Base-by-base conservation (phyloP, 176 grass and related monocot species). In the Chloris gayana region DNA sequence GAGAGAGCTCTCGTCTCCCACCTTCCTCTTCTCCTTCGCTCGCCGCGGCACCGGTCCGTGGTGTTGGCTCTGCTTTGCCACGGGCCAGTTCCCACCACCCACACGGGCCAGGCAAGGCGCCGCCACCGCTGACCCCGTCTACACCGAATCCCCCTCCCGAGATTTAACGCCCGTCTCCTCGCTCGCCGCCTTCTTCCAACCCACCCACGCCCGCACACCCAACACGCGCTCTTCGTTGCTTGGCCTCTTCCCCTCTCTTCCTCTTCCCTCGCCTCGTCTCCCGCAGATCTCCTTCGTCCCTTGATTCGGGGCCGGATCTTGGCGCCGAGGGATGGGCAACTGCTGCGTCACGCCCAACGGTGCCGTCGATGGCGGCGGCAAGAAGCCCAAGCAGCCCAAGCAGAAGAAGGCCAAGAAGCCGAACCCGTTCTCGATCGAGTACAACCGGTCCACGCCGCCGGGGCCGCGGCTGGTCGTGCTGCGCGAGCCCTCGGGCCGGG, bases 381-480 rank as follows among this genome's bases (percentile, higher is more conserved):
- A 63, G 84, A 56, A 76, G 79, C 71, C 19, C 18, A 87, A 90
- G 85, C 57, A 86, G 88, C 71, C 19, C 18, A 87, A 90, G 85
- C 49, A 86, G 88, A 93, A 80, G 85, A 88, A 89, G 87, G 89
- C 80, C 29, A 89, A 92, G 84, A 91, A 93, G 80, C 88, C 86
- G 7, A 93, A 97, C 68, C 88, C 94, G 17, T 97, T 97, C 91
- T 83, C 91, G 0, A 80, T 97, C 50, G 94, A 97, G 61, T 93
- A 97, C 86, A 97, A 97, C 94, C 87, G 84, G 30, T 6, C 85
- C 32, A 67, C 70, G 25, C 71, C 70, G 39, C 64, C 67, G 31
- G 60, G 64, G 19, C 27, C 83, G 2, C 74, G 13, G 66, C 81
- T 93, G 44, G 79, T 73, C 19, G 86, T 97, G 26, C 78, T 97